These are phyloP conservation scores for Kluyveromyces siamensis DNA, from an alignment of 805 yeast genomes.

Conservation along the genomic window DNA sequence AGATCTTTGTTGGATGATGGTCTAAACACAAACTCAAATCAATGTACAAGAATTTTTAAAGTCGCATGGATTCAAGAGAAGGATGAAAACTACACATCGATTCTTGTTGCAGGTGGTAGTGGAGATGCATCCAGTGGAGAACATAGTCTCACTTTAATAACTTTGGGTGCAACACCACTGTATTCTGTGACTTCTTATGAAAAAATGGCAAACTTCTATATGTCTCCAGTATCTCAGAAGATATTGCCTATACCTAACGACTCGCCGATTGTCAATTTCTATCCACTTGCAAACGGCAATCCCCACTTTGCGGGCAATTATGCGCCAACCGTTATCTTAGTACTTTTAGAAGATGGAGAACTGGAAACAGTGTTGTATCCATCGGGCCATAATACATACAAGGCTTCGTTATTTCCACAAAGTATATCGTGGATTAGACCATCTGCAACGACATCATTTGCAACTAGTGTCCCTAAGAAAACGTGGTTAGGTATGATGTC, in stretches of 20 bases:
- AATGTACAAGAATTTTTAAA: conserved; percentile 34
- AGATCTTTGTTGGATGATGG: conserved; percentile 59
- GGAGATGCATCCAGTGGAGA: conserved; percentile 33
- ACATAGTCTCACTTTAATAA: conserved; percentile 45
- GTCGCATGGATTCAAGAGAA: conserved; percentile 71
- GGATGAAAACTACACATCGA: conserved; percentile 72
- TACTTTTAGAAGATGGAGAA: conserved; percentile 55
- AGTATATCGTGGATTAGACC: conserved; percentile 74
- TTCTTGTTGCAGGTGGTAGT: conserved; percentile 61
- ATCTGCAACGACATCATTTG: conserved; percentile 45
- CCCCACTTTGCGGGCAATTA: conserved; percentile 79
- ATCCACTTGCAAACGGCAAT: conserved; percentile 48
- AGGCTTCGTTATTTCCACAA: conserved; percentile 66
- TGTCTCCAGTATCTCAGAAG: conserved; percentile 46
- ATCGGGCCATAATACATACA: conserved; percentile 40
- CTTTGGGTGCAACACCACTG: conserved; percentile 72
- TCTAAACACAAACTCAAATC: conserved; percentile 36
- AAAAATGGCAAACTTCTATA: conserved; percentile 70
- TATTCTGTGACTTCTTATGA: conserved; percentile 77
- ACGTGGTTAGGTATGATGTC: conserved; percentile 77
- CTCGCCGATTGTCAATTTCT: conserved; percentile 36
- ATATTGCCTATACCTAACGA: conserved; percentile 45
- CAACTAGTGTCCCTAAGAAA: conserved; percentile 49
- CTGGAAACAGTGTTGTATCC: conserved; percentile 54
- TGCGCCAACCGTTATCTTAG: conserved; percentile 57